A percentile compares a stretch with the other conserved stretches of the same genome.
Conservation (phyloP, 495 filamentous ascomycete species). For the Penicillium subrubescens region DNA sequence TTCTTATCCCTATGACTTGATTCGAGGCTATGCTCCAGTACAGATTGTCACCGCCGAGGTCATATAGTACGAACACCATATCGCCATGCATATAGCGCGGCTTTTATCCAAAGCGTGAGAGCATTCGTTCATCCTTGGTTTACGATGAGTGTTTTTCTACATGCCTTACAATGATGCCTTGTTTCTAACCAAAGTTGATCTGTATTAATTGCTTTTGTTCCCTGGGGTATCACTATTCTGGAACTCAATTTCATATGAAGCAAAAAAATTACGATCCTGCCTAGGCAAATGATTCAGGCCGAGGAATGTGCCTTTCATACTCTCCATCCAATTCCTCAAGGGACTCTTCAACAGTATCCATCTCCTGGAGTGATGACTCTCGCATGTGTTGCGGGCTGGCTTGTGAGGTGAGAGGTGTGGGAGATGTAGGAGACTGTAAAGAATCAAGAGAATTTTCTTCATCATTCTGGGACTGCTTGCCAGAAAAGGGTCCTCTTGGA, state of each 20-base stretch:
- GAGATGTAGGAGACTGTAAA: neutral
- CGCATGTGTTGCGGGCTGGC: neutral
- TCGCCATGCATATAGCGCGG: neutral
- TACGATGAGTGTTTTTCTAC: neutral
- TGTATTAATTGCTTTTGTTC: neutral
- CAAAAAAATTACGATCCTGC: neutral
- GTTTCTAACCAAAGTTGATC: neutral
- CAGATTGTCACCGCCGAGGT: neutral
- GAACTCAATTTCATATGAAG: neutral
- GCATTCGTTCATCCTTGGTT: neutral
- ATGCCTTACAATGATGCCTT: neutral
- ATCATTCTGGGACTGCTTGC: neutral
- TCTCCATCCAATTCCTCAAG: neutral
- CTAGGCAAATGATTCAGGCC: neutral
- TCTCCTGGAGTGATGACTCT: neutral
- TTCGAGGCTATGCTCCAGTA: neutral
- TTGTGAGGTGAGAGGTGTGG: neutral
- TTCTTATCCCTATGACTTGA: neutral
- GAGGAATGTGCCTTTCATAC: neutral
- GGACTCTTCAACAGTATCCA: neutral
- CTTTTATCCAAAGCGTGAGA: neutral
- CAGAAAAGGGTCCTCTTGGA: neutral
- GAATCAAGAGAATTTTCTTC: constrained; percentile 12
- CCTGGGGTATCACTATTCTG: neutral
- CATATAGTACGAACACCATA: neutral